These are phyloP conservation scores for Allomyces macrogynus DNA, from an alignment of 192 early-diverging fungal genomes.

Conservation along the genomic window DNA sequence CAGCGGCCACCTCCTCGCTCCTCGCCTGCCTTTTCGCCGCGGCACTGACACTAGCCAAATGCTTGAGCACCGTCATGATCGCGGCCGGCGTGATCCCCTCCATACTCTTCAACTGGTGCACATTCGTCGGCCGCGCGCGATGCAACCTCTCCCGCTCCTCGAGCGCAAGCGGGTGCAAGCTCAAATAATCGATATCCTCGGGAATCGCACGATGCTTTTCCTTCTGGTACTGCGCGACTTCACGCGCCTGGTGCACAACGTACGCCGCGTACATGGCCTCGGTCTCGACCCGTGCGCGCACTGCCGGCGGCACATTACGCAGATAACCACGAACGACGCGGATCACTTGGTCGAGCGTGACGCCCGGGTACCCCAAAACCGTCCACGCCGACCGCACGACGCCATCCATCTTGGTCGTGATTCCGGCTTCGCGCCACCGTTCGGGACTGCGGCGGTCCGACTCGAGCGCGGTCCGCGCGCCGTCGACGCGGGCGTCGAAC, in stretches of 20 bases:
- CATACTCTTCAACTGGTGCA: slow-evolving; percentile 2
- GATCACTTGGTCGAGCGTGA: slow-evolving; percentile 36
- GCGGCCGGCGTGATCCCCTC: not conserved
- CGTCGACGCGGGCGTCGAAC: slow-evolving; percentile 3
- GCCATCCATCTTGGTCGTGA: slow-evolving; percentile 16
- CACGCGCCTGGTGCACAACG: slow-evolving; percentile 36
- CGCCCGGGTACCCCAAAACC: slow-evolving; percentile 23
- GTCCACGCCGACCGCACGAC: slow-evolving; percentile 17
- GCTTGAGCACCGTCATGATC: not conserved
- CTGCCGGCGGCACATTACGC: not conserved
- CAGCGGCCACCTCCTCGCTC: no score
- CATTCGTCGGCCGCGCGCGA: slow-evolving; percentile 16
- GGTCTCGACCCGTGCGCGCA: not conserved
- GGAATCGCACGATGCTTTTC: slow-evolving; percentile 46
- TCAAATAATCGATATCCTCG: slow-evolving; percentile 31
- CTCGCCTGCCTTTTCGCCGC: no score
- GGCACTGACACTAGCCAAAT: no score
- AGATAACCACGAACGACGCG: slow-evolving; percentile 39
- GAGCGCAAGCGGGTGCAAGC: slow-evolving; percentile 15
- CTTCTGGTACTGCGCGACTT: slow-evolving; percentile 37
- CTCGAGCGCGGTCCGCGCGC: no score
- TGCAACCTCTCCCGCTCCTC: slow-evolving; percentile 21
- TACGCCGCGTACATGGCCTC: slow-evolving; percentile 41
- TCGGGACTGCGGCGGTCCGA: no score
- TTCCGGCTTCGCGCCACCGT: slow-evolving; percentile 1